These are phyloP conservation scores for Fusarium vanettenii DNA, from an alignment of 2,329 filamentous ascomycete species.

Conservation along the genomic window DNA sequence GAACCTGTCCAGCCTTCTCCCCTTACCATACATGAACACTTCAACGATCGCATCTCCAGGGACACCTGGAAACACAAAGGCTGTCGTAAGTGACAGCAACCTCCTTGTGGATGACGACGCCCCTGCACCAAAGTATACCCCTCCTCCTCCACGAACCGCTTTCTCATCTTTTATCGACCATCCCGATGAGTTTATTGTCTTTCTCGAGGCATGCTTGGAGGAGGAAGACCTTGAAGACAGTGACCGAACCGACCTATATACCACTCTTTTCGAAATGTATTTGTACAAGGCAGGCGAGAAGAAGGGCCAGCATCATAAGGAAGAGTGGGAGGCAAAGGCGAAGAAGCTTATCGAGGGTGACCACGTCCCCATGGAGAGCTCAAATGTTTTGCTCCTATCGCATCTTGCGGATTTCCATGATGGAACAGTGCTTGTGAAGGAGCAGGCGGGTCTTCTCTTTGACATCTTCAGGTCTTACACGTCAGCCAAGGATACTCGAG, in stretches of 20 bases:
- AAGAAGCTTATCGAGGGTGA: conserved; percentile 87
- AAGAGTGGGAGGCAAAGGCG: conserved; percentile 90
- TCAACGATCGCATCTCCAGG: conserved; percentile 66
- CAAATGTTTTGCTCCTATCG: conserved; percentile 91
- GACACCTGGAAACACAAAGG: conserved; percentile 60
- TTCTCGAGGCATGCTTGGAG: conserved; percentile 87
- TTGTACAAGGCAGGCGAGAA: conserved; percentile 86
- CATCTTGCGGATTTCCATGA: conserved; percentile 91
- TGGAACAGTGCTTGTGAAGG: conserved; percentile 91
- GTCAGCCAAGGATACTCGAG: conserved; percentile 87
- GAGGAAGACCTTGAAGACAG: conserved; percentile 76
- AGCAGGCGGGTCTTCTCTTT: conserved; percentile 90
- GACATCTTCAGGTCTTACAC: conserved; percentile 99
- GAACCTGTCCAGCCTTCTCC: conserved; percentile 85
- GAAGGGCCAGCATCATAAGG: conserved; percentile 73
- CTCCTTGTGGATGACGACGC: conserved; percentile 62
- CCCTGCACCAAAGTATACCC: conserved; percentile 71
- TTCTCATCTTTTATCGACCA: conserved; percentile 98
- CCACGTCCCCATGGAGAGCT: conserved; percentile 89
- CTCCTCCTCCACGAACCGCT: conserved; percentile 86
- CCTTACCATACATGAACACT: conserved; percentile 85
- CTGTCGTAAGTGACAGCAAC: conserved; percentile 63
- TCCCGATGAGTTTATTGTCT: conserved; percentile 88
- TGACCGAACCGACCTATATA: conserved; percentile 89
- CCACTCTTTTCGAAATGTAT: conserved; percentile 98